Evolutionary conservation across 2,329 filamentous ascomycete species (phyloP).

Genomic region (Pyricularia sp.): DNA sequence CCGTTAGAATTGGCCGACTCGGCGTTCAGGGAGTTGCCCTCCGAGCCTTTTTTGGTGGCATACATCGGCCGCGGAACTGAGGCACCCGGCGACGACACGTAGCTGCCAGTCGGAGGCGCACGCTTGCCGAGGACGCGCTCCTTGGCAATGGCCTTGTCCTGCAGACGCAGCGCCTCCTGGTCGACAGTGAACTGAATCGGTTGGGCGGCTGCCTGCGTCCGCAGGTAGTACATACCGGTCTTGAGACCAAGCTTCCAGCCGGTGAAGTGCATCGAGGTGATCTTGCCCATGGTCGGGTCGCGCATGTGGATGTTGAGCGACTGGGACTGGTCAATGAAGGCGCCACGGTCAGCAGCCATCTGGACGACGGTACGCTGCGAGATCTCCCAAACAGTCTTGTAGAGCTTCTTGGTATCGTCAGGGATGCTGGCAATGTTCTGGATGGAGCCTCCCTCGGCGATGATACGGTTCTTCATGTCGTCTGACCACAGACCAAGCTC

Average conservation of each 20-base stretch:
- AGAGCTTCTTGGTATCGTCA: slow-evolving; percentile 87
- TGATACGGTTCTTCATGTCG: slow-evolving; percentile 99
- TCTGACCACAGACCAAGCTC: slow-evolving; percentile 98
- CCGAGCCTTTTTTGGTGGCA: slow-evolving; percentile 40
- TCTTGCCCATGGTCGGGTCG: slow-evolving; percentile 99
- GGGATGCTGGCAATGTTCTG: slow-evolving; percentile 97
- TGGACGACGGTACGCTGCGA: slow-evolving; percentile 91
- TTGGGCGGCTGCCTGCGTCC: slow-evolving; percentile 91
- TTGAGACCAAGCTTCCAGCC: slow-evolving; percentile 99
- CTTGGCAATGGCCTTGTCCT: slow-evolving; percentile 69
- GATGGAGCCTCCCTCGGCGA: slow-evolving; percentile 86
- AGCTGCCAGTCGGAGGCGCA: slow-evolving; percentile 45
- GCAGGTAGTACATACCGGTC: slow-evolving; percentile 99
- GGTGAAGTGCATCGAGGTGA: slow-evolving; percentile 98
- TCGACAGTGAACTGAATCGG: slow-evolving; percentile 99
- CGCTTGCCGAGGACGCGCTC: slow-evolving; percentile 61
- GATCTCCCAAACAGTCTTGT: slow-evolving; percentile 99
- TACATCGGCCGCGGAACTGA: slow-evolving; percentile 61
- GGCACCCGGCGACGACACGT: slow-evolving; percentile 44
- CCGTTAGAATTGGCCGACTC: slow-evolving; percentile 43
- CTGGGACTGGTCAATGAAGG: slow-evolving; percentile 98
- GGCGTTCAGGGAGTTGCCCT: slow-evolving; percentile 18
- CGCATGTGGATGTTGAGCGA: slow-evolving; percentile 99
- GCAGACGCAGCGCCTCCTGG: slow-evolving; percentile 84
- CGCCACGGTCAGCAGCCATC: slow-evolving; percentile 97